Conservation (phyloP, 2,329 filamentous ascomycete species). For the Albophoma yamanashiensis region DNA sequence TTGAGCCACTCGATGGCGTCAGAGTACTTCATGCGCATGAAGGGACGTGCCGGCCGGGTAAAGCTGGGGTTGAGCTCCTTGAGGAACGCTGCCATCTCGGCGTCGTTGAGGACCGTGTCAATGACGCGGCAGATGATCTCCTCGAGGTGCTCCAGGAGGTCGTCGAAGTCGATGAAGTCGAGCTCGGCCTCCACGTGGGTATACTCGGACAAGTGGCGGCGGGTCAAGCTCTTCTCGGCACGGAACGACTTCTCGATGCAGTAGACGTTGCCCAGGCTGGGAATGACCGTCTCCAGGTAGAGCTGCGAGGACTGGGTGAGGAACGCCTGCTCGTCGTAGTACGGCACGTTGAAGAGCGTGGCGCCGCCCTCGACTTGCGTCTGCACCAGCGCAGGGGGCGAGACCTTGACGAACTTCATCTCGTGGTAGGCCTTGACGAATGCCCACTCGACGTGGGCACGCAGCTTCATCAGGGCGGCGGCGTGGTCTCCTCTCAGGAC, state of each 20-base stretch:
- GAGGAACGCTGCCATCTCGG: slow-evolving; percentile 60
- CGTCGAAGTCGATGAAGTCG: slow-evolving; percentile 88
- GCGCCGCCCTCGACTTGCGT: slow-evolving; percentile 90
- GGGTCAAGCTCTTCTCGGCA: slow-evolving; percentile 89
- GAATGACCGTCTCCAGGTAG: slow-evolving; percentile 90
- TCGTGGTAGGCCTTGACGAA: slow-evolving; percentile 75
- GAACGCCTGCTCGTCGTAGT: slow-evolving; percentile 85
- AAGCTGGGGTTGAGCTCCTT: slow-evolving; percentile 89
- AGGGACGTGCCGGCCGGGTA: slow-evolving; percentile 69
- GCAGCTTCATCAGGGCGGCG: slow-evolving; percentile 79
- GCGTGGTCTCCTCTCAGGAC: slow-evolving; percentile 75
- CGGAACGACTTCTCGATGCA: slow-evolving; percentile 99
- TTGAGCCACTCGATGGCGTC: slow-evolving; percentile 93
- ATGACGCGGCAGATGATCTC: slow-evolving; percentile 79
- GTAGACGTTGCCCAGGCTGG: slow-evolving; percentile 88
- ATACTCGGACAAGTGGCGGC: slow-evolving; percentile 91
- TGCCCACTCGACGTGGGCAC: slow-evolving; percentile 68
- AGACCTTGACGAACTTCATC: slow-evolving; percentile 68
- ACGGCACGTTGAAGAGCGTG: slow-evolving; percentile 81
- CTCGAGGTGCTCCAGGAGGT: slow-evolving; percentile 81
- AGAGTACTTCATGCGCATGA: slow-evolving; percentile 87
- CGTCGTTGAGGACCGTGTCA: slow-evolving; percentile 63
- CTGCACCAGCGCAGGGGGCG: slow-evolving; percentile 83
- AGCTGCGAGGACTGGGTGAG: slow-evolving; percentile 95
- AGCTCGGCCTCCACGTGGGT: slow-evolving; percentile 94